phyloP scores from a whole-genome alignment of 441 rosid genomes.

The Mallotus japonicus region DNA sequence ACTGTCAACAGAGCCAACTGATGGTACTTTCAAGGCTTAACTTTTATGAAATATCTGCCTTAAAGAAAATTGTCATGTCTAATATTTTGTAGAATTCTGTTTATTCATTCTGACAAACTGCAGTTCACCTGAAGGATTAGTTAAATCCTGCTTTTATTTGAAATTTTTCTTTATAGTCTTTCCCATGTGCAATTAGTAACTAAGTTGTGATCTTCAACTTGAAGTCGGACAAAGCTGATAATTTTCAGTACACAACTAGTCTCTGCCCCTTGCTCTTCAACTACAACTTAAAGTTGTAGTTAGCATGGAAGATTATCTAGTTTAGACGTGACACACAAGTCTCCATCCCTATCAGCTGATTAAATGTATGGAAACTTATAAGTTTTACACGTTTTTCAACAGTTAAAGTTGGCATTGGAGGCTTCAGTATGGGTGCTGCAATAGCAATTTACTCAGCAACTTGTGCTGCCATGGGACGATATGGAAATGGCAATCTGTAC shows the following conservation, averaged over 20 bases:
- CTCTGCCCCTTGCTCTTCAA: not conserved
- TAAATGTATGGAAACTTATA: not conserved
- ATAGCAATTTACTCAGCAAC: constrained; percentile 82
- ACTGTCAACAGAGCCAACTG: constrained; percentile 84
- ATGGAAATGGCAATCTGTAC: constrained; percentile 60
- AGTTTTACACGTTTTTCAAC: constrained; percentile 12
- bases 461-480: constrained; percentile 65
- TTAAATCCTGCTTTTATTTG: not conserved
- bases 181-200: not conserved
- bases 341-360: constrained; percentile 9
- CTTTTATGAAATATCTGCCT: not conserved
- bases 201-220: not conserved
- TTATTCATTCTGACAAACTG: not conserved
- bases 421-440: constrained; percentile 99
- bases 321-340: not conserved
- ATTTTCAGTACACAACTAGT: too few species aligned
- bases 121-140: not conserved
- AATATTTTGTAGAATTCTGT: not conserved
- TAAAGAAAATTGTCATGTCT: not conserved
- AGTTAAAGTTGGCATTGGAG: constrained; percentile 97
- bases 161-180: not conserved
- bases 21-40: constrained; percentile 48
- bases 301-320: too few species aligned
- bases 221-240: too few species aligned
- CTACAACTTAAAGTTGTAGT: too few species aligned